Evolutionary conservation across 306 rosid genomes (phyloP), one percentile per base, ranked within the genome.

Genomic region (Trifolium pratense): DNA sequence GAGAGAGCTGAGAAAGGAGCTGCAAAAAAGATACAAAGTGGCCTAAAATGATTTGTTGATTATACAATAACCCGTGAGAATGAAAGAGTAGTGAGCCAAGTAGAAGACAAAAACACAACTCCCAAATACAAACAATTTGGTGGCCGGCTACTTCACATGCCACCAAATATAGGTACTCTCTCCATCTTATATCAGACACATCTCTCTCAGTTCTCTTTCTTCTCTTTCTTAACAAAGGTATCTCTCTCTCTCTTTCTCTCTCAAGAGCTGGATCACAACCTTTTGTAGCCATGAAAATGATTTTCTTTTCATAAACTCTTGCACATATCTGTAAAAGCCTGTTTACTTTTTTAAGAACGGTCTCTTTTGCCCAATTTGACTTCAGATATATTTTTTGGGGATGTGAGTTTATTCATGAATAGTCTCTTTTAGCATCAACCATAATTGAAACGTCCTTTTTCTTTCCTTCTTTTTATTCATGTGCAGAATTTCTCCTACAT

Each of bases 101-200:
- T 66, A 81, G 18, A 71, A 5, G 84, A 75, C 86, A 81, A 84
- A 71, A 75, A 53, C 71, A 11, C 85, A 78, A 75, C 88, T 70
- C 79, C 73, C 83, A 60, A 23, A 55, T 57, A 18, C 66, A 70
- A 77, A 81, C 88, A 84, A 81, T 55, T 6, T 55, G 29, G 46
- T 59, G 86, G 88, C 88, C 84, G 86, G 79, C 86, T 78, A 21
- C 79, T 81, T 71, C 88, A 81, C 81, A 75, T 81, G 81, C 81
- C 71, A 70, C 83, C 88, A 84, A 78, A 78, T 56, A 61, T 65
- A 40, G 43, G 23, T 69, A 45, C 75, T 51, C 52, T 61, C 69
- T 21, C 5, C 26, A 5, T 25, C 23, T 29, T 25, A 48, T 42
- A 67, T 31, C 51, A 48, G 11, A 25, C 71, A 52, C 61, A 42